Percentiles rank a stretch among this genome's conserved stretches.
Evolutionary conservation across 1,284 basidiomycete species (phyloP).

Genomic region (Melampsora occidentalis): DNA sequence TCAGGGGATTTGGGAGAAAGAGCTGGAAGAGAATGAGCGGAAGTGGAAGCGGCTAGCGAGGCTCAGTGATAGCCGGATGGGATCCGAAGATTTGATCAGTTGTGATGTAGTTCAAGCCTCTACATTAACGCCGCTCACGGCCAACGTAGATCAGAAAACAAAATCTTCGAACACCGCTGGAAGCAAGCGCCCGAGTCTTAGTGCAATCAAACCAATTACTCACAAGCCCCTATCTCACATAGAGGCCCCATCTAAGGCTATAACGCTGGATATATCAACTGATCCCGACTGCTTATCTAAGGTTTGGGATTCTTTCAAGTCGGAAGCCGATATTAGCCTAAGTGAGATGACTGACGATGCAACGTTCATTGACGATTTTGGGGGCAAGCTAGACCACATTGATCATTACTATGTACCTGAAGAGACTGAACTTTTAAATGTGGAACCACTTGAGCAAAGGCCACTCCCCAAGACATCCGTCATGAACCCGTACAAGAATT

Average conservation of each 20-base stretch:
- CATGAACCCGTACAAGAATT: neutral
- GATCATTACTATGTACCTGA: constrained; percentile 2
- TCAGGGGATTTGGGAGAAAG: constrained; percentile 41
- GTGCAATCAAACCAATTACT: neutral
- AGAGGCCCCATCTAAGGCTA: no score
- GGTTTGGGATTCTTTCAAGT: constrained; percentile 43
- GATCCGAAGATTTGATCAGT: neutral
- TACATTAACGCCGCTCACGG: neutral
- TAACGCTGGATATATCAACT: neutral
- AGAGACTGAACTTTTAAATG: constrained; percentile 1
- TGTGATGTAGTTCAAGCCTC: neutral
- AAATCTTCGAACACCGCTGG: neutral
- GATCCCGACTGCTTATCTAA: constrained; percentile 16
- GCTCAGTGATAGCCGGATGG: constrained; percentile 26
- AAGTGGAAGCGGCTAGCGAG: constrained; percentile 41
- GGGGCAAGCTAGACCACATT: neutral
- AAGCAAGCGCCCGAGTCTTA: neutral
- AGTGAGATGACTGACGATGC: constrained; percentile 34
- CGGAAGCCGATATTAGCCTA: constrained; percentile 34
- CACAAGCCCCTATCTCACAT: neutral
- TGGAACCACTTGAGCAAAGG: neutral
- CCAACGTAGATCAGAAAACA: neutral
- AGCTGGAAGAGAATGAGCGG: constrained; percentile 39
- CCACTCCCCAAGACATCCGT: neutral
- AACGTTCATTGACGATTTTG: neutral